A percentile compares a stretch with the other conserved stretches of the same genome.
These are phyloP conservation scores for Discostella pseudostelligera DNA, from an alignment of 108 stramenopile species.

Conservation along the genomic window DNA sequence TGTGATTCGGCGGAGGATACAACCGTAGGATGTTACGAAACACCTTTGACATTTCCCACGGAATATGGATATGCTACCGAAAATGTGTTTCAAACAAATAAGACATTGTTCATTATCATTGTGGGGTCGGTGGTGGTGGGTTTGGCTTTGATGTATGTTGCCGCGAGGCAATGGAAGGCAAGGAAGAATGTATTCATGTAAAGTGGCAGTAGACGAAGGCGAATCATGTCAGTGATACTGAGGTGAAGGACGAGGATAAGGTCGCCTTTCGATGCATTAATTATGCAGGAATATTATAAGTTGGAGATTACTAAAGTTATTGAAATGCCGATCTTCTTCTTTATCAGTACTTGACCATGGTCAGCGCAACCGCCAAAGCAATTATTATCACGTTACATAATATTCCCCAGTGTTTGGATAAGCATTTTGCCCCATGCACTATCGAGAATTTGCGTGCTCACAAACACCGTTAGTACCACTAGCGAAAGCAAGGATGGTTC, in stretches of 20 bases:
- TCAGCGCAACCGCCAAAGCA: too few relatives aligned
- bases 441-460: conserved; percentile 69
- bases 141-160: conserved; percentile 30
- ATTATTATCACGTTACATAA: background rate
- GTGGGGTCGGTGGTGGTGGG: conserved; percentile 40
- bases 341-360: too few relatives aligned
- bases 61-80: conserved; percentile 15
- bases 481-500: conserved; percentile 45
- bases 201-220: background rate
- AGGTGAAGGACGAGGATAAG: too few relatives aligned
- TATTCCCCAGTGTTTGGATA: conserved; percentile 24
- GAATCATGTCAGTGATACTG: too few relatives aligned
- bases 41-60: conserved; percentile 21
- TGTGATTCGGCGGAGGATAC: conserved; percentile 33
- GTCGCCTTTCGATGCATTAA: too few relatives aligned
- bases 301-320: too few relatives aligned
- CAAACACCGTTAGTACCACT: conserved; percentile 72
- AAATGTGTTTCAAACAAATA: conserved; percentile 27
- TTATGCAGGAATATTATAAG: too few relatives aligned
- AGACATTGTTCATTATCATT: conserved; percentile 36
- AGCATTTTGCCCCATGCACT: conserved; percentile 50
- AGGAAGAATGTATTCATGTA: conserved; percentile 48
- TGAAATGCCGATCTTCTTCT: too few relatives aligned
- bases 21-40: conserved; percentile 33
- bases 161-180: conserved; percentile 43